A percentile compares a stretch with the other conserved stretches of the same genome.
phyloP scores from a whole-genome alignment of 1,139 yeast species.

The Geotrichum phurueaensis region DNA sequence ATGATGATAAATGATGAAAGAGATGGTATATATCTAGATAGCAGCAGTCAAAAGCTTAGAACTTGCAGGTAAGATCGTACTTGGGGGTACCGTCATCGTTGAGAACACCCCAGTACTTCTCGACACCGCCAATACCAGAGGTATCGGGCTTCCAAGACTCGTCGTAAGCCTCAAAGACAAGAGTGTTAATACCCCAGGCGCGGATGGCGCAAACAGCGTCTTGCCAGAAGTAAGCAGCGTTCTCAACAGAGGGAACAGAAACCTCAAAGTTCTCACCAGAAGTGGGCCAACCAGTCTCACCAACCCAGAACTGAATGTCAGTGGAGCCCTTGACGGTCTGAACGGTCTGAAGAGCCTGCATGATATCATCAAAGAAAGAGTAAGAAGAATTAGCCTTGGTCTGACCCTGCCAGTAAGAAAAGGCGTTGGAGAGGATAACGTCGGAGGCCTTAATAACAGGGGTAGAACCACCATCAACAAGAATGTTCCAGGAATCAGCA shows the following conservation, averaged over 20 bases:
- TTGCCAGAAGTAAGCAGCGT: constrained; percentile 78
- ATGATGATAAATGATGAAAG: background rate
- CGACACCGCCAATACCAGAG: constrained; percentile 76
- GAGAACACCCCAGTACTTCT: constrained; percentile 91
- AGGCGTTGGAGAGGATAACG: constrained; percentile 84
- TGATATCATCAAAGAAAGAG: constrained; percentile 90
- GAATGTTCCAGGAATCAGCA: constrained; percentile 91
- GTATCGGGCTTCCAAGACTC: constrained; percentile 94
- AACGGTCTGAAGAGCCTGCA: constrained; percentile 87
- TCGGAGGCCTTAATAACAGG: constrained; percentile 77
- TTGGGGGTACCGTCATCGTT: constrained; percentile 43
- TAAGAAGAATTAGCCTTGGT: constrained; percentile 70
- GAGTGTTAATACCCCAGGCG: constrained; percentile 91
- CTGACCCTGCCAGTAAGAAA: constrained; percentile 98
- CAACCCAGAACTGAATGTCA: constrained; percentile 86
- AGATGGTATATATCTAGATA: background rate
- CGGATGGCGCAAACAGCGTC: constrained; percentile 86
- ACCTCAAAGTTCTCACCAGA: constrained; percentile 63
- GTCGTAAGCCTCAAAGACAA: constrained; percentile 90
- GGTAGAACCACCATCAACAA: constrained; percentile 68
- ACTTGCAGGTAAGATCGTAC: constrained; percentile 26
- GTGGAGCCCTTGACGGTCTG: constrained; percentile 81
- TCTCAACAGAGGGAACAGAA: constrained; percentile 53
- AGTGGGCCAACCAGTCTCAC: constrained; percentile 99
- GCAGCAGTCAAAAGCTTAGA: constrained; percentile 5